A percentile compares a stretch with the other conserved stretches of the same genome.
These are phyloP conservation scores for Nicotiana benthamiana DNA, from an alignment of 257 asterid genomes.

Conservation along the genomic window DNA sequence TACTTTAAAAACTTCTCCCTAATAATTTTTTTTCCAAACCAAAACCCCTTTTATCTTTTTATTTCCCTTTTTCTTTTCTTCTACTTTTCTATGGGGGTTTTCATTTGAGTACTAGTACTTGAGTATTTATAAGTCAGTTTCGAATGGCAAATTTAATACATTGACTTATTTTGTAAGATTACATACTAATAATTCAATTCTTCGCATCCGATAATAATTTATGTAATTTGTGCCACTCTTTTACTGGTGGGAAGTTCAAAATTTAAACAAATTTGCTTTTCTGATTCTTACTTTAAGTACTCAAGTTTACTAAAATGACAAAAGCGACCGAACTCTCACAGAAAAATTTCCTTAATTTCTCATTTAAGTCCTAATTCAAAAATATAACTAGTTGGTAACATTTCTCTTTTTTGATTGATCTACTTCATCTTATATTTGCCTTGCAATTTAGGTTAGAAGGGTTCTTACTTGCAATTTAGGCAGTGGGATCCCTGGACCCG, in stretches of 20 bases:
- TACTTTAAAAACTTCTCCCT: background rate
- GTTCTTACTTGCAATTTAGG: too few species aligned
- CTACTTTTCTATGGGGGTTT: background rate
- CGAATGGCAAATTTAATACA: background rate
- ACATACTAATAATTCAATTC: background rate
- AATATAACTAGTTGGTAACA: background rate
- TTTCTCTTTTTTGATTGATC: background rate
- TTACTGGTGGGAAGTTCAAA: background rate
- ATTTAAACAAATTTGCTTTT: background rate
- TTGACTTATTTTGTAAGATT: background rate
- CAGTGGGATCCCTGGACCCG: too few species aligned
- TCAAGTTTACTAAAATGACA: background rate
- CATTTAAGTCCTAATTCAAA: background rate
- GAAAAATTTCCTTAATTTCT: background rate
- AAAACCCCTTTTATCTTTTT: background rate
- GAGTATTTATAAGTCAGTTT: background rate
- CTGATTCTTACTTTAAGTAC: background rate
- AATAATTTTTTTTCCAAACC: slow-evolving; percentile 2
- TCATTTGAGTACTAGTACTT: background rate
- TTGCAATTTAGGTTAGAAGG: background rate
- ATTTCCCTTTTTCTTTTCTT: background rate
- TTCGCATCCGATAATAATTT: background rate
- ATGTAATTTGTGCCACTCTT: background rate
- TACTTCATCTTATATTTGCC: background rate
- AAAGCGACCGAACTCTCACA: background rate